Base-by-base conservation (phyloP, 73 alveolate species). In the Paramecium octaurelia region DNA sequence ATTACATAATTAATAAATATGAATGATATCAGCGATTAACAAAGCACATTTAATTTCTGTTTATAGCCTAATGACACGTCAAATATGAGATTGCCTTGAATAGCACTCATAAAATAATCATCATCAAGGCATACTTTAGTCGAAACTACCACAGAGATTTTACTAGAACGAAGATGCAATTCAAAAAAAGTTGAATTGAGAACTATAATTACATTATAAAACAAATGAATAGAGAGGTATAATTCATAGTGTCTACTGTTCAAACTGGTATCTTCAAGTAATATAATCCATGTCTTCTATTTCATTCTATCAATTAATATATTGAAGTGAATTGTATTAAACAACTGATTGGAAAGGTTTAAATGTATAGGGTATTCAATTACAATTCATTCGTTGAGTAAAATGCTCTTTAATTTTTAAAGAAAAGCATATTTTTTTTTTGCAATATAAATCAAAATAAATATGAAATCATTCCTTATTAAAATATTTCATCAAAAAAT, bases 1-100 rank as follows among this genome's bases (percentile, higher is more conserved):
- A 64, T 64, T 64, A 64, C 84, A 64, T 64, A 64, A 64, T 64
- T 64, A 27, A 14, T 23, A 21, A 64, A 23, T 27, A 64, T 64
- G 50, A 64, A 64, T 64, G 84, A 64, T 64, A 64, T 64, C 48
- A 64, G 84, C 84, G 84, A 64, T 27, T 64, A 58, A 18, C 35
- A 9, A 58, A 58, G 23, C 42, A 59, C 77, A 21, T 59, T 59
- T 59, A 59, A 59, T 59, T 16, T 27, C 34, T 59, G 14, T 59
- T 59, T 59, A 59, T 27, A 29, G 43, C 34, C 6, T 34, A 64
- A 27, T 31, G 12, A 64, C 12, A 27, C 50, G 31, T 27, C 50
- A 27, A 27, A 64, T 27, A 8, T 34, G 46, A 31, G 10, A 12
- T 24, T 2, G 43, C 21, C 34, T 21, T 6, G 3, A 20, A 59